These are phyloP conservation scores for Fusarium miscanthi DNA, from an alignment of 2,329 filamentous ascomycete genomes.

Conservation along the genomic window DNA sequence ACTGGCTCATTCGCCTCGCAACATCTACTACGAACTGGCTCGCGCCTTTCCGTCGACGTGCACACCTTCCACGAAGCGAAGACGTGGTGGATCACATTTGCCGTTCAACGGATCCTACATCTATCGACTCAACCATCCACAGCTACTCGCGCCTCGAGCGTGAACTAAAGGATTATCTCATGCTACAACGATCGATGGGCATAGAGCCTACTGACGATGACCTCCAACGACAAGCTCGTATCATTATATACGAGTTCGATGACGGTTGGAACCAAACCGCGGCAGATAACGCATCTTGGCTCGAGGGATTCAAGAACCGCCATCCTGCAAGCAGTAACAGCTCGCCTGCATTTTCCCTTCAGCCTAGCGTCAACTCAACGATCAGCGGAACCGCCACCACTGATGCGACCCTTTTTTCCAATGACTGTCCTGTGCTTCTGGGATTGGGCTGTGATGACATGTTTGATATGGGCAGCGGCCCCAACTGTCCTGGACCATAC, in stretches of 20 bases:
- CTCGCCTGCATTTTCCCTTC: conserved; percentile 42
- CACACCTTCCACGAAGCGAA: conserved; percentile 66
- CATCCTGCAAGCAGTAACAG: conserved; percentile 48
- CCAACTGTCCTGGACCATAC: conserved; percentile 47
- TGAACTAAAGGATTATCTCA: conserved; percentile 66
- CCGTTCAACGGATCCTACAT: conserved; percentile 64
- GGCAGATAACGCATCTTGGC: conserved; percentile 66
- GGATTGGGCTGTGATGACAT: conserved; percentile 11
- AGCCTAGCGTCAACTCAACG: conserved; percentile 33
- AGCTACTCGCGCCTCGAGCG: conserved; percentile 67
- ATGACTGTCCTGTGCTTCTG: conserved; percentile 22
- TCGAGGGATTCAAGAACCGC: conserved; percentile 63
- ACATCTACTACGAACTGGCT: conserved; percentile 65
- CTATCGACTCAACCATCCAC: conserved; percentile 69
- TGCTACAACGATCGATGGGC: conserved; percentile 57
- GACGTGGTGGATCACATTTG: conserved; percentile 62
- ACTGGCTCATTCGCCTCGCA: conserved; percentile 67
- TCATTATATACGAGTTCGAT: conserved; percentile 71
- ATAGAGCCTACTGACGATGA: conserved; percentile 64
- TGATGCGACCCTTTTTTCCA: conserved; percentile 26
- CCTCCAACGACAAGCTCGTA: conserved; percentile 66
- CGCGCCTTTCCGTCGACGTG: conserved; percentile 64
- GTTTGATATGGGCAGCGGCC: conserved; percentile 8
- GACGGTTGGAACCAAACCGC: conserved; percentile 74
- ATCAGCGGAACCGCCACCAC: conserved; percentile 26